Evolutionary conservation across 1,284 basidiomycete genomes (phyloP), one percentile per base, ranked within the genome.

Genomic region (Leccinum subatratum): DNA sequence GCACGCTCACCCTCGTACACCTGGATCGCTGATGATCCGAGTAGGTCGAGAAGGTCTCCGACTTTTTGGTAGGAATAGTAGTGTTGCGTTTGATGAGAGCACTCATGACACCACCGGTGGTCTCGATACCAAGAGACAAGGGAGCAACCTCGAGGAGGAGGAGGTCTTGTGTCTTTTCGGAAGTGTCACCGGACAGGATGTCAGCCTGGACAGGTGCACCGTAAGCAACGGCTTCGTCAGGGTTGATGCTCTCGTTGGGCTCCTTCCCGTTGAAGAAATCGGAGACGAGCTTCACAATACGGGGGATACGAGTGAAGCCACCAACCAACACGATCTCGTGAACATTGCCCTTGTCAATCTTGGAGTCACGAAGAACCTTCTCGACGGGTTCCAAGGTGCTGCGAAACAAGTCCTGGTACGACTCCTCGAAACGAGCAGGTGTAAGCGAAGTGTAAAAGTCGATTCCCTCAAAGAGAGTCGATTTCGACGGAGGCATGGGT

Each of bases 1-100:
- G 96, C 94, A 86, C 96, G 95, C 83, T 99, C 97, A 83, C 97
- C 96, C 86, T 99, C 96, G 82, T 87, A 99, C 68, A 99, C 96
- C 81, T 98, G 96, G 82, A 99, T 98, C 76, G 95, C 81, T 99
- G 97, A 86, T 99, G 98, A 86, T 99, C 96, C 71, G 95, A 91
- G 85, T 96, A 97, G 56, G 97, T 99, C 62, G 96, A 98, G 90
- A 99, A 98, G 80, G 93, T 92, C 84, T 98, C 95, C 30, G 95
- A 95, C 86, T 98, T 98, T 86, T 98, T 98, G 78, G 96, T 98
- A 63, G 96, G 96, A 73, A 99, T 94, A 65, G 95, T 97, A 73
- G 97, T 98, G 87, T 99, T 99, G 71, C 96, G 91, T 83, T 95
- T 95, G 86, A 98, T 98, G 74, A 99, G 89, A 51, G 94, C 88